Base-by-base conservation (phyloP, 768 basidiomycete species). In the Nevesoporus exiguus region DNA sequence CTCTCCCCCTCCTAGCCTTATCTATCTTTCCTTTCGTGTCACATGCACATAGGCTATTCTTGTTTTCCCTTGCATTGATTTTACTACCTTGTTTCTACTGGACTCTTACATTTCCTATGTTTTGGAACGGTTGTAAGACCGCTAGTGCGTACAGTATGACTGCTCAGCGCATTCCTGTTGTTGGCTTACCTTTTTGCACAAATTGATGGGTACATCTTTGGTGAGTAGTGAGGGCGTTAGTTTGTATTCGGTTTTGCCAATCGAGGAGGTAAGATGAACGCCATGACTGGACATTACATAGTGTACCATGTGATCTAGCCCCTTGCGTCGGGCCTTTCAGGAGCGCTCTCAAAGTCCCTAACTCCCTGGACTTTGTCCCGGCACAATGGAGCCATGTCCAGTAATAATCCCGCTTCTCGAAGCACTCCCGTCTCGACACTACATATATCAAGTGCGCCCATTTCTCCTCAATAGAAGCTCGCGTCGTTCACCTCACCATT, bases 61-160 rank as follows among this genome's bases (percentile, higher is more conserved):
- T 14, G 14, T 46, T 25, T n/a, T 21, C 9, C 14, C 21, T 17
- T 25, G 19, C 24, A 50, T 51, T 51, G 56, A 41, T 48, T 52
- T 49, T 22, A 13, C 39, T 22, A 13, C 39, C 21, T 41, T 15
- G 22, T 33, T 34, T 51, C 21, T 50, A 52, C 52, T 29, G 66
- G 62, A 68, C 66, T 52, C 36, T 31, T 22, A 27, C 34, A 52
- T 48, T 40, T 55, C 24, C 47, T 47, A 41, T 2, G 15, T 39
- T 43, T 54, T 52, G 61, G 60, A 60, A 66, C 66, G 52, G 59
- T 58, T 39, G 31, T 49, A 47, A 55, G 55, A 49, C 51, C 54
- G 57, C 58, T 62, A 56, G 64, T 61, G 64, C 55, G 64, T 60
- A 57, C 47, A 17, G 52, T 61, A 44, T n/a, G 19, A 49, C 49